These are phyloP conservation scores for Rhizopogon salebrosus DNA, from an alignment of 768 basidiomycete genomes.

Conservation along the genomic window DNA sequence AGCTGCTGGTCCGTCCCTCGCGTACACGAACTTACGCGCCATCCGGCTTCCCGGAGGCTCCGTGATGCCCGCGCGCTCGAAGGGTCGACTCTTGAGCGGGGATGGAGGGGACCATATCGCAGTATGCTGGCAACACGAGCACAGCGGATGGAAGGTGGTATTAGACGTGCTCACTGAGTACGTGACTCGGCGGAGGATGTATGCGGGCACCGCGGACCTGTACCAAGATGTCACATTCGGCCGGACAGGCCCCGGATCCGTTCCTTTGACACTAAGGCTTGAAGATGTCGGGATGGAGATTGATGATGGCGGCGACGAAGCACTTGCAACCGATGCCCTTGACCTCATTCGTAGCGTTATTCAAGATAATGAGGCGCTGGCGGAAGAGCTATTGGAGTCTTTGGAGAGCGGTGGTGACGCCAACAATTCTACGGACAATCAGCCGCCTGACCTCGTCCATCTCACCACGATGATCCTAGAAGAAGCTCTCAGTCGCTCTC, in stretches of 20 bases:
- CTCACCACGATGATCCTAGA: slow-evolving; percentile 78
- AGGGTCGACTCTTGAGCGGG: slow-evolving; percentile 66
- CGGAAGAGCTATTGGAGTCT: slow-evolving; percentile 58
- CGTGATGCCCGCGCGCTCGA: slow-evolving; percentile 57
- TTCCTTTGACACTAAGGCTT: slow-evolving; percentile 42
- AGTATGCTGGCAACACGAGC: slow-evolving; percentile 74
- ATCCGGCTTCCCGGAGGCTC: slow-evolving; percentile 75
- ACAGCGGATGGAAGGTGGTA: slow-evolving; percentile 84
- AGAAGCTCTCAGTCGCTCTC: slow-evolving; percentile 59
- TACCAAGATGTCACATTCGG: slow-evolving; percentile 55
- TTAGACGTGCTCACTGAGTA: slow-evolving; percentile 79
- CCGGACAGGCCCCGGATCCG: slow-evolving; percentile 32
- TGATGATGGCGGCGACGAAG: slow-evolving; percentile 55
- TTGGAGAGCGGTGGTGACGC: slow-evolving; percentile 36
- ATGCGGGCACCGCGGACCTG: slow-evolving; percentile 31
- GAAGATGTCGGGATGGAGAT: slow-evolving; percentile 74
- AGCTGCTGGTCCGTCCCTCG: slow-evolving; percentile 42
- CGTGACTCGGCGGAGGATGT: slow-evolving; percentile 51
- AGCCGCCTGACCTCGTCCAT: slow-evolving; percentile 70
- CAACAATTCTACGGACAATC: slow-evolving; percentile 32
- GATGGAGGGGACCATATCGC: slow-evolving; percentile 63
- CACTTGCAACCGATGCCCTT: slow-evolving; percentile 62
- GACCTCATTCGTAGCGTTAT: slow-evolving; percentile 78
- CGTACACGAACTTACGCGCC: slow-evolving; percentile 61
- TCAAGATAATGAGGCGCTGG: slow-evolving; percentile 60